phyloP scores from a whole-genome alignment of 768 basidiomycete species.

The Leccinum rimulosum region DNA sequence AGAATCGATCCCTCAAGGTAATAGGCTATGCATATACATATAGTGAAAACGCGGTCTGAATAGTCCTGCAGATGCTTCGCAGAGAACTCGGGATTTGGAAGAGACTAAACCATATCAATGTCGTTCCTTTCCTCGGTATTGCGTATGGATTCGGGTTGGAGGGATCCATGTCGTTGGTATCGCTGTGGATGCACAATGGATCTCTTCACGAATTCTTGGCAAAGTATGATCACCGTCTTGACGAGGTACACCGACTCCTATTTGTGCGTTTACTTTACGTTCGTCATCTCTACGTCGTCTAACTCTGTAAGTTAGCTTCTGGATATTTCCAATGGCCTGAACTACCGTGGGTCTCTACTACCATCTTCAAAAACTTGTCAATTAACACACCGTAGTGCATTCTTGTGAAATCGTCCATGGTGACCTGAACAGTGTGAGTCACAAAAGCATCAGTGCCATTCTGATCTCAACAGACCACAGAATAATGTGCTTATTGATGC shows the following conservation, averaged over 20 bases:
- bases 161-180: neutral
- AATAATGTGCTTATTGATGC: constrained; percentile 3
- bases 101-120: neutral
- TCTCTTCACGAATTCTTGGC: neutral
- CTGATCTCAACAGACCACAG: neutral
- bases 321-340: neutral
- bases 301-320: neutral
- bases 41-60: neutral
- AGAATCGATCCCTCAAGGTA: neutral
- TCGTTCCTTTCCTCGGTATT: neutral
- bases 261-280: neutral
- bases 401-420: neutral
- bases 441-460: neutral
- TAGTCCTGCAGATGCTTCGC: neutral
- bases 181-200: neutral
- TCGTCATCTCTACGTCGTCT: neutral
- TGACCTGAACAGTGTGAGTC: neutral
- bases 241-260: neutral
- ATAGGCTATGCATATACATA: neutral
- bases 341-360: neutral
- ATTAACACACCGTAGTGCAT: neutral
- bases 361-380: neutral
- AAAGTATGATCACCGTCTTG: neutral
- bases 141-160: neutral
- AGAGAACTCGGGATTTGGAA: neutral